phyloP scores from a whole-genome alignment of 1,284 basidiomycete species.

The Sanghuangporus baumii region DNA sequence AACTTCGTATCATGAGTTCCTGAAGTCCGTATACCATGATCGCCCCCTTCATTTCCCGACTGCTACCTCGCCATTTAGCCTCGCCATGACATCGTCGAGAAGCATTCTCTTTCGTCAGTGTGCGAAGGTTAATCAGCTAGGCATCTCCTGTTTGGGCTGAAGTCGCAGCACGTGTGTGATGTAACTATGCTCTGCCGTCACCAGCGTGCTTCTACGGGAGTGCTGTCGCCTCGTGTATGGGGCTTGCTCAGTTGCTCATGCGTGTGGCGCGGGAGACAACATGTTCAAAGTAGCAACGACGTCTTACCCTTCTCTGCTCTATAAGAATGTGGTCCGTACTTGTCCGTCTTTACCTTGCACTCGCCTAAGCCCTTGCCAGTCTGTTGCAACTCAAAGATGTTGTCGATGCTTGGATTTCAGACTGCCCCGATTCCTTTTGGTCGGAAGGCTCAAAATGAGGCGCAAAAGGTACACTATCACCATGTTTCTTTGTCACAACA shows the following conservation, averaged over 20 bases:
- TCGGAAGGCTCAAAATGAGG: constrained; percentile 9
- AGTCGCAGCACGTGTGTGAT: constrained; percentile 9
- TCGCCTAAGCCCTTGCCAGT: not conserved
- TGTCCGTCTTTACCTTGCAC: constrained; percentile 1
- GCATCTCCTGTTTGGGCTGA: constrained; percentile 2
- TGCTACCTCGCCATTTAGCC: constrained; percentile 7
- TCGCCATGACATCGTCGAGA: constrained; percentile 14
- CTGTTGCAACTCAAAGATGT: constrained; percentile 7
- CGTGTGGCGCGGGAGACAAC: constrained; percentile 13
- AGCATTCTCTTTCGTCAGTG: constrained; percentile 7
- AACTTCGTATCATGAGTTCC: not conserved
- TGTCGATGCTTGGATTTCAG: constrained; percentile 15
- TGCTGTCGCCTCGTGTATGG: constrained; percentile 13
- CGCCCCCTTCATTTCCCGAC: constrained; percentile 2
- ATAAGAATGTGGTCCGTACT: constrained; percentile 6
- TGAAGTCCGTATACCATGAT: not conserved
- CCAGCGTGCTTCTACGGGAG: constrained; percentile 6
- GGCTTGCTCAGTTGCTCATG: constrained; percentile 10
- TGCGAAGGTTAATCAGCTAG: constrained; percentile 18
- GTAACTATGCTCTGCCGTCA: constrained; percentile 7
- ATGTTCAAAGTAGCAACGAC: constrained; percentile 8
- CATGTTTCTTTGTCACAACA: not conserved
- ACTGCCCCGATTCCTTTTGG: constrained; percentile 11
- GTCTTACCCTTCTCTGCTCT: constrained; percentile 1
- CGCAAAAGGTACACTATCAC: constrained; percentile 11